Conservation (phyloP, 805 yeast genomes). For the Torulaspora quercuum region DNA sequence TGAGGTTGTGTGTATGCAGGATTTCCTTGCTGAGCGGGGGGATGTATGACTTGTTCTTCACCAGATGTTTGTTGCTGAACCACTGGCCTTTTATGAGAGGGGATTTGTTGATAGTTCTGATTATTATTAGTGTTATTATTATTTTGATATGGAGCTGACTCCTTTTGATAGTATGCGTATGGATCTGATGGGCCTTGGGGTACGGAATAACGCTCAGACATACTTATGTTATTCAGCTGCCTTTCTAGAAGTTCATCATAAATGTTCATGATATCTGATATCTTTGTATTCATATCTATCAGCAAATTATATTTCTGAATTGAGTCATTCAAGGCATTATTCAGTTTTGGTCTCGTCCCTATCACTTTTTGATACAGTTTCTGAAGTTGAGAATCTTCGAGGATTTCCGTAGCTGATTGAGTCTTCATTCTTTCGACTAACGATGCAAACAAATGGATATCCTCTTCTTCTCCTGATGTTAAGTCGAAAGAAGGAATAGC, state of each 20-base stretch:
- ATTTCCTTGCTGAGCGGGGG: background rate
- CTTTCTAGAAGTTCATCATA: constrained; percentile 71
- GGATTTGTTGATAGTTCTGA: background rate
- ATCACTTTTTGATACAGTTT: constrained; percentile 54
- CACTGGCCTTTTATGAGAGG: background rate
- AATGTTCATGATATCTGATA: constrained; percentile 68
- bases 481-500: constrained; percentile 35
- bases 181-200: constrained; percentile 32
- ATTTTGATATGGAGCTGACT: background rate
- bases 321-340: constrained; percentile 54
- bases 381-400: constrained; percentile 34
- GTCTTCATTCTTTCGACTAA: constrained; percentile 51
- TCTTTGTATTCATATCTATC: constrained; percentile 71
- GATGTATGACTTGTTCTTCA: constrained; percentile 1
- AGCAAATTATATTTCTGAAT: constrained; percentile 60
- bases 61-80: constrained; percentile 1
- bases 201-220: constrained; percentile 31
- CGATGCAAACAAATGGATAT: constrained; percentile 65
- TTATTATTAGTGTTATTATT: background rate
- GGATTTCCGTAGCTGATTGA: constrained; percentile 43
- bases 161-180: constrained; percentile 18
- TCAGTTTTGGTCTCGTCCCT: constrained; percentile 65
- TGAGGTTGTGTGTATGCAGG: constrained; percentile 1
- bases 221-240: constrained; percentile 43
- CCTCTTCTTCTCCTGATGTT: constrained; percentile 63